Evolutionary conservation across 1,284 basidiomycete genomes (phyloP), one percentile per base, ranked within the genome.

Genomic region (Apiotrichum siamense): DNA sequence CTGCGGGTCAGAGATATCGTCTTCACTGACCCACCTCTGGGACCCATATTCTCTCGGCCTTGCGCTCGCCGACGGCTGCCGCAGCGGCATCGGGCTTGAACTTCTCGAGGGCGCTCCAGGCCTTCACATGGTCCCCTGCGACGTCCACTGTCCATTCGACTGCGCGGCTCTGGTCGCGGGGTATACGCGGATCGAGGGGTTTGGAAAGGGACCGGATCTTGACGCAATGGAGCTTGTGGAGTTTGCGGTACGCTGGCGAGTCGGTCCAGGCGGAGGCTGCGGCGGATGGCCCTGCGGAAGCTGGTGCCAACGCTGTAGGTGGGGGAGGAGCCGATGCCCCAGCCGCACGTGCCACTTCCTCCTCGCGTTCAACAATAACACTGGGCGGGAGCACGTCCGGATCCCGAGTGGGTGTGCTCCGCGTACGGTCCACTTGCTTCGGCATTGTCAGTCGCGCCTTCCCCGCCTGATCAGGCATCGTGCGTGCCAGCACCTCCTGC

Each of bases 201-300:
- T 50, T 59, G 7, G 70, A 61, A 9, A 59, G 31, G 1, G 60
- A 59, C 6, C 61, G 53, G 11, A 67, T 44, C 49, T 70, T 72
- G 27, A 60, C 49, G 12, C 64, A 18, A 33, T 70, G 66, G 13
- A 70, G 41, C 25, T 72, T 67, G 57, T 58, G 65, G 32, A 69
- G 21, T 43, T 66, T 70, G 12, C 61, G 63, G 23, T 59, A 59
- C 10, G 46, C 49, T 27, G 23, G 23, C 4, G 39, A n/a, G n/a
- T 32, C 20, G 2, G 41, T 43, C 27, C 27, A 43, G 33, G 12
- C 21, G 11, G 44, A 36, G 4, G 26, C 24, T 29, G 41, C 13
- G 13, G 7, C 24, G 18, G 48, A 7, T 7, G 40, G 13, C 1
- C 26, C 3, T 15, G 41, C 15, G 23, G 42, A 2, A 29, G 24